Evolutionary conservation across 495 filamentous ascomycete genomes (phyloP), one percentile per base, ranked within the genome.

Genomic region (Penicillium angulare): DNA sequence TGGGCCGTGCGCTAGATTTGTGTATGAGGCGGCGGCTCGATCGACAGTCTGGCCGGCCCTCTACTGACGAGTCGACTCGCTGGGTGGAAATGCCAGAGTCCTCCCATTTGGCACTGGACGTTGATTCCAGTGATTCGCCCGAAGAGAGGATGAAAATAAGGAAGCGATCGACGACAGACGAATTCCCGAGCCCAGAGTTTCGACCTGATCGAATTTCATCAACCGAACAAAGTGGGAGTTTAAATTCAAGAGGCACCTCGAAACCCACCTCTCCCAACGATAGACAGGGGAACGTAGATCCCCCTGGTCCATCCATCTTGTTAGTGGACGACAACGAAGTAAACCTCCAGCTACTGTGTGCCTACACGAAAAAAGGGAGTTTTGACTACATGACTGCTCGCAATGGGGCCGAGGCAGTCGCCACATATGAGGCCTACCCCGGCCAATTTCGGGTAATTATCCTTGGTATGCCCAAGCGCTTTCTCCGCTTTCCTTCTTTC

Each of bases 401-500:
- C 13, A 78, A 85, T 51, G 83, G 83, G 3, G 61, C 72, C 6
- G 70, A 84, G 38, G 82, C 82, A 0, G 57, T 85, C 4, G 64
- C 82, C 9, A 57, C 61, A 1, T 83, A 72, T 43, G 61, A 69
- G 22, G 52, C 43, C 7, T 43, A 54, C 42, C 58, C 61, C 6
- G 46, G 41, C 1, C 44, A 31, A 13, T 75, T 78, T 57, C 59
- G 69, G 24, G 61, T 77, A 18, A 68, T 84, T 2, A 66, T 83
- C 15, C 78, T 83, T 65, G 81, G 71, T 74, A 58, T 32, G 55
- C n/a, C n/a, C n/a, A n/a, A n/a, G n/a, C n/a, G n/a, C n/a, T n/a
- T n/a, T n/a, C n/a, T n/a, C n/a, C n/a, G n/a, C n/a, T 35, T 15
- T n/a, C 7, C 22, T 23, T 15, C 17, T 29, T 35, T 32, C 26